phyloP scores from a whole-genome alignment of 768 basidiomycete species.

The Leccinum disarticulatum region DNA sequence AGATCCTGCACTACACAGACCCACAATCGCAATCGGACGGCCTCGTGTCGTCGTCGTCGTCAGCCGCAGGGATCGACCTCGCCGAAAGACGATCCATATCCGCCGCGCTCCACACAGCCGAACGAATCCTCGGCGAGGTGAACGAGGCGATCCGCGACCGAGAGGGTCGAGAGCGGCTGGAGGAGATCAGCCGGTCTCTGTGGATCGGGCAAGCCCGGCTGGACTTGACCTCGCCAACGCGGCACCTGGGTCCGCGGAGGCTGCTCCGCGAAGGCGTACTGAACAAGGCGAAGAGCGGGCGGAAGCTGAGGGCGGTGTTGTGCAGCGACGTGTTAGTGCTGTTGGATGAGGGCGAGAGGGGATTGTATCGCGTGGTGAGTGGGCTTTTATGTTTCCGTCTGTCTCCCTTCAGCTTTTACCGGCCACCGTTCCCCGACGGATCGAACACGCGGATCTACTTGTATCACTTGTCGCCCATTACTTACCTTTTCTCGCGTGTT shows the following conservation, averaged over 20 bases:
- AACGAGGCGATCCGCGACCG: conserved; percentile 88
- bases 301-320: conserved; percentile 72
- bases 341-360: conserved; percentile 67
- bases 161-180: conserved; percentile 77
- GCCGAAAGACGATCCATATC: conserved; percentile 59
- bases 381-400: background rate
- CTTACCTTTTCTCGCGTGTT: background rate
- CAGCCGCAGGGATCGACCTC: conserved; percentile 10
- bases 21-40: conserved; percentile 29
- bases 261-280: conserved; percentile 79
- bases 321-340: conserved; percentile 91
- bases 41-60: background rate
- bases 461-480: background rate
- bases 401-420: too few relatives aligned
- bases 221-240: conserved; percentile 88
- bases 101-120: conserved; percentile 59
- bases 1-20: conserved; percentile 82
- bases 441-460: background rate
- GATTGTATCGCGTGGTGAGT: conserved; percentile 81
- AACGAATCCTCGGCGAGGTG: conserved; percentile 73
- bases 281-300: conserved; percentile 80
- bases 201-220: conserved; percentile 89
- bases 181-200: conserved; percentile 70
- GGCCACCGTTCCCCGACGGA: background rate
- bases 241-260: conserved; percentile 75